Base-by-base conservation (phyloP, 2,329 filamentous ascomycete genomes). In the Curvularia eragrostidis region DNA sequence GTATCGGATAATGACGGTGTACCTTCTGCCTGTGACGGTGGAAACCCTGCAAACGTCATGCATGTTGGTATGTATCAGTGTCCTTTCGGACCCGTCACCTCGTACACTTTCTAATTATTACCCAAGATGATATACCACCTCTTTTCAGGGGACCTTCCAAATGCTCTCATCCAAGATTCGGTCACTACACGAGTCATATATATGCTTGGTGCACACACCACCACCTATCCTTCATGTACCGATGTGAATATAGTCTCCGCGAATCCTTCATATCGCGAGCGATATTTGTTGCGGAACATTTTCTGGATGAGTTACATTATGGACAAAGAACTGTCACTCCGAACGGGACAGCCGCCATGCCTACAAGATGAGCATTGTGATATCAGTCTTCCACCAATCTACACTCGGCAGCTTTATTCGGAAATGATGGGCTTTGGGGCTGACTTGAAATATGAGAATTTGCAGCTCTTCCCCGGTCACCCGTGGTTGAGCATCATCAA, bases 401-500 rank as follows among this genome's bases (percentile, higher is more conserved):
- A 44, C n/a, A 3, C n/a, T 44, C 42, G 10, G 24, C 42, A 21
- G 24, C 7, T 44, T n/a, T 44, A 26, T 44, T 30, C 24, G 1
- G 15, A 44, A 28, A 28, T 44, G 24, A 44, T 44, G 24, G 15
- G 15, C 5, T 13, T 10, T 30, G 24, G 24, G 42, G 2, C 15
- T 8, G 42, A 9, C 10, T 28, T 10, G 5, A 23, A 7, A 8
- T 28, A n/a, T 4, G 24, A 30, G 3, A 19, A 15, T 30, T 15
- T 12, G 13, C n/a, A 28, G 5, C 24, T 23, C 24, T 44, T 44
- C 42, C 24, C 42, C 24, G 15, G 42, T 19, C 23, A 23, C n/a
- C 42, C 42, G 3, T 44, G 23, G 24, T 28, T 44, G 42, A 44
- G 42, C n/a, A 28, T 44, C 42, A 44, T 44, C 42, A 44, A 44